Evolutionary conservation across 164 flowering plant genomes (phyloP).

Genomic region (Berberis vulgaris): DNA sequence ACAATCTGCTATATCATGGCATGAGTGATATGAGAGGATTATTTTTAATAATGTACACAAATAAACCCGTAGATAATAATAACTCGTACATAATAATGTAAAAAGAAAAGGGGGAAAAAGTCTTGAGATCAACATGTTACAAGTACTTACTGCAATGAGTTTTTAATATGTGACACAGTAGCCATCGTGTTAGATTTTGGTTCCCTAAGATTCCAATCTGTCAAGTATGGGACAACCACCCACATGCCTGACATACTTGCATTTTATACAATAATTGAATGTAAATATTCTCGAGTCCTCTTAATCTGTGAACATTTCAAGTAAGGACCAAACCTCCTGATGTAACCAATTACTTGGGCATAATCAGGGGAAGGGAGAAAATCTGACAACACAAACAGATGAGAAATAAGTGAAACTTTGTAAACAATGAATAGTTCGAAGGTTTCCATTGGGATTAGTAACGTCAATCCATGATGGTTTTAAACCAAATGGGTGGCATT

Average conservation of each 20-base stretch:
- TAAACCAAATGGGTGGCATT: too few species aligned
- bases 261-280: neutral
- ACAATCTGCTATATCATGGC: too few species aligned
- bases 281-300: neutral
- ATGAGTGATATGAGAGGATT: too few species aligned
- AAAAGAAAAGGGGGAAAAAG: too few species aligned
- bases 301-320: slow-evolving; percentile 6
- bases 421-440: neutral
- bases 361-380: neutral
- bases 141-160: slow-evolving; percentile 1
- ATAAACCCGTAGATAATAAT: too few species aligned
- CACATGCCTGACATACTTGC: neutral
- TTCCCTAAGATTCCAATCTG: slow-evolving; percentile 2
- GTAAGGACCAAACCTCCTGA: neutral
- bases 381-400: neutral
- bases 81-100: too few species aligned
- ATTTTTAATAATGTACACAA: too few species aligned
- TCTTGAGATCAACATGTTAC: neutral
- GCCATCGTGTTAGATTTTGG: neutral
- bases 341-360: neutral
- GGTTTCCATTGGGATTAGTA: too few species aligned
- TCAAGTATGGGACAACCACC: neutral
- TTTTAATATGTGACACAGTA: neutral
- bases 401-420: neutral
- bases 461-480: neutral